Conservation (phyloP, 306 rosid species). For the Luffa aegyptiaca region DNA sequence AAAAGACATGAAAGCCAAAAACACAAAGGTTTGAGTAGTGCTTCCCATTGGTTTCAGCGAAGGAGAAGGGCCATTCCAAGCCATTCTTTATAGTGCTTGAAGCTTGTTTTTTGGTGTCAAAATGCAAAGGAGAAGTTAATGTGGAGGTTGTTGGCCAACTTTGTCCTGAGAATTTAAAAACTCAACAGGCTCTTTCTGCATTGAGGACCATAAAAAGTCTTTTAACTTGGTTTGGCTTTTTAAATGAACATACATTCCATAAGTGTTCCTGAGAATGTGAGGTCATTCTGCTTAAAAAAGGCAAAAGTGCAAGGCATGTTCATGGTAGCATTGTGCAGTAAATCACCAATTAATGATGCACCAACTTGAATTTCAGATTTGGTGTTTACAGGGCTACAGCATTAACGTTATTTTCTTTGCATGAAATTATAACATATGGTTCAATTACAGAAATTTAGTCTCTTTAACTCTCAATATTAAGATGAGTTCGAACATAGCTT, state of each 20-base stretch:
- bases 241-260: not conserved
- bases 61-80: not conserved
- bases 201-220: not conserved
- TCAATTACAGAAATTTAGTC: too few species aligned
- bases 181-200: constrained; percentile 6
- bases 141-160: constrained; percentile 2
- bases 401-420: too few species aligned
- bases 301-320: not conserved
- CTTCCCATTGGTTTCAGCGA: not conserved
- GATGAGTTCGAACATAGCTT: too few species aligned
- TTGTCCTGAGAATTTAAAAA: not conserved
- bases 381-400: not conserved
- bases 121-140: not conserved
- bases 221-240: not conserved
- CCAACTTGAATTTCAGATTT: not conserved
- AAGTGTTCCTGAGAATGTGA: not conserved
- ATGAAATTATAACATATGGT: too few species aligned
- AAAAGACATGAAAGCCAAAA: not conserved
- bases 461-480: too few species aligned
- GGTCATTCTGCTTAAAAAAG: not conserved
- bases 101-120: not conserved
- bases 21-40: not conserved
- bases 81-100: not conserved
- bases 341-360: not conserved
- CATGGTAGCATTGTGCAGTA: not conserved